Evolutionary conservation across 768 basidiomycete species (phyloP).

Genomic region (Gymnopilus dilepis): DNA sequence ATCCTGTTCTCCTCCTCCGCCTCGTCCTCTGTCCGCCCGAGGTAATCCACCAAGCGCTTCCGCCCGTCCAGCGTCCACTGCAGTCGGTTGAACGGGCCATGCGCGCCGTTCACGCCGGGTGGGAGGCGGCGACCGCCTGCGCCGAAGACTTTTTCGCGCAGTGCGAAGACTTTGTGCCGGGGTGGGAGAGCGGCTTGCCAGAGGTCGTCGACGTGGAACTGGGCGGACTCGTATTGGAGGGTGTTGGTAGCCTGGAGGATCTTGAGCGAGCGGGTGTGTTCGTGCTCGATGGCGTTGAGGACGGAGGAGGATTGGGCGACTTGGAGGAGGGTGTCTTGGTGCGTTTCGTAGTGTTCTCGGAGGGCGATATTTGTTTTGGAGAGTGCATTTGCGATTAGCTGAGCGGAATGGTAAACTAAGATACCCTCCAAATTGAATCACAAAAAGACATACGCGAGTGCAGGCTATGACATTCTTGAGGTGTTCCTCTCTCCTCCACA

Average conservation of each 20-base stretch:
- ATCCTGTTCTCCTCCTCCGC: constrained; percentile 68
- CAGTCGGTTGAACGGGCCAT: constrained; percentile 58
- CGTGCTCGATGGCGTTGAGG: constrained; percentile 56
- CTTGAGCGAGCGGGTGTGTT: constrained; percentile 54
- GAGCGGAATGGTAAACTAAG: constrained; percentile 3
- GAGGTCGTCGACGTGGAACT: constrained; percentile 67
- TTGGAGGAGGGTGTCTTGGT: constrained; percentile 50
- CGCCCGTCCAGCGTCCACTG: constrained; percentile 75
- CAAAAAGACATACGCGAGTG: constrained; percentile 50
- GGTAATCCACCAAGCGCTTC: constrained; percentile 64
- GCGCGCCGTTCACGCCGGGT: constrained; percentile 57
- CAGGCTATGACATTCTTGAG: constrained; percentile 66
- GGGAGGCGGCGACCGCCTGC: constrained; percentile 56
- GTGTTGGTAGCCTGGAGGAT: constrained; percentile 67
- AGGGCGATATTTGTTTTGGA: constrained; percentile 59
- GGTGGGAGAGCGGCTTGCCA: constrained; percentile 69
- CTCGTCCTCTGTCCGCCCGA: constrained; percentile 79
- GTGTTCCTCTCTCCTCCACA: constrained; percentile 71
- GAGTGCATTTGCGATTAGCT: constrained; percentile 60
- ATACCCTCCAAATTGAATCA: constrained; percentile 3
- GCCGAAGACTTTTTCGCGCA: constrained; percentile 75
- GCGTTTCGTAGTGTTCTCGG: constrained; percentile 61
- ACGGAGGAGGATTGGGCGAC: constrained; percentile 53
- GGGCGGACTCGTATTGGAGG: constrained; percentile 73
- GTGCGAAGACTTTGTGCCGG: constrained; percentile 63